Evolutionary conservation across 495 filamentous ascomycete genomes (phyloP).

Genomic region (Xylaria bambusicola): DNA sequence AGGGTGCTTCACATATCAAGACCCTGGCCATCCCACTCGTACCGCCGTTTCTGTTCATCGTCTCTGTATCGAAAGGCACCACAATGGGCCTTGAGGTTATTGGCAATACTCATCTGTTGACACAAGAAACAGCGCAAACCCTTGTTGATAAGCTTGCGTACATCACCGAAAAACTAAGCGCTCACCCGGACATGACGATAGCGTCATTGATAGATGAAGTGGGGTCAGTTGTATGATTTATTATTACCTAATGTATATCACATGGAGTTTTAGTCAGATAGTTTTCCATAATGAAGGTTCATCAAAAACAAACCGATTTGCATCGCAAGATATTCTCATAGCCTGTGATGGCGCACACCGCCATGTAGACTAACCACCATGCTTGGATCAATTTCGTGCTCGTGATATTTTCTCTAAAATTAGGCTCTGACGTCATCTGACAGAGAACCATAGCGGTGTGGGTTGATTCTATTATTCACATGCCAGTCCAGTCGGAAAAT

Average conservation of each 20-base stretch:
- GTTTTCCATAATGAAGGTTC: too few species aligned
- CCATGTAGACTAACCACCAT: too few species aligned
- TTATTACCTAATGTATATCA: not conserved
- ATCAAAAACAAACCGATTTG: too few species aligned
- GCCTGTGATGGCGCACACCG: too few species aligned
- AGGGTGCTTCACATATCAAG: not conserved
- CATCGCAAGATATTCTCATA: too few species aligned
- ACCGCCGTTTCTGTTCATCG: constrained; percentile 1
- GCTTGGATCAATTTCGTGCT: too few species aligned
- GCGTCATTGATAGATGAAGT: not conserved
- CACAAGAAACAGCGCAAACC: not conserved
- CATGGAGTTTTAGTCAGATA: too few species aligned
- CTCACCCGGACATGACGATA: not conserved
- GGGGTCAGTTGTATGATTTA: not conserved
- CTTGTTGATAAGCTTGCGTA: not conserved
- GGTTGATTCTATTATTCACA: too few species aligned
- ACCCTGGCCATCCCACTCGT: not conserved
- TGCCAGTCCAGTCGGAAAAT: too few species aligned
- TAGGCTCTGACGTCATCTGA: too few species aligned
- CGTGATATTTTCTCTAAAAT: too few species aligned
- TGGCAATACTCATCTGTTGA: constrained; percentile 4
- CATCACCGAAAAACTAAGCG: not conserved
- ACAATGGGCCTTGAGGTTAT: not conserved
- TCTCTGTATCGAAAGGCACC: not conserved
- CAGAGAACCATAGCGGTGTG: too few species aligned